phyloP scores from a whole-genome alignment of 1,139 yeast species.

The Pichia sp. region DNA sequence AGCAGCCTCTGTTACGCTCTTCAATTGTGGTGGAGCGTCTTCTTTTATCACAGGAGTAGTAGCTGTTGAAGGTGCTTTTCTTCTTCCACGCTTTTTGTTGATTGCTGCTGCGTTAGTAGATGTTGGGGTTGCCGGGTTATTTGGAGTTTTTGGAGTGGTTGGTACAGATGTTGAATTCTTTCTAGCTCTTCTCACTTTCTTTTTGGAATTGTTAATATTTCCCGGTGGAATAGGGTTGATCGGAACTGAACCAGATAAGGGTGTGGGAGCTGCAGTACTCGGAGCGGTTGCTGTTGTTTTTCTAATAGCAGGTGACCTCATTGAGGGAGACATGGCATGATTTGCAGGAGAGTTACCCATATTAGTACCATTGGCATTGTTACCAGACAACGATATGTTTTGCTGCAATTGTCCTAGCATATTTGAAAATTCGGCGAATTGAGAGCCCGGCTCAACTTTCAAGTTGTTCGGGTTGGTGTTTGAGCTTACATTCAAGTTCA shows the following conservation, averaged over 20 bases:
- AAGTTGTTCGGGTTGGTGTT: not conserved
- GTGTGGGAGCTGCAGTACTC: slow-evolving; percentile 22
- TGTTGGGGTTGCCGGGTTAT: slow-evolving; percentile 29
- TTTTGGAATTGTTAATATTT: slow-evolving; percentile 15
- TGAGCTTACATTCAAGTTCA: not conserved
- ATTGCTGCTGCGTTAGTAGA: slow-evolving; percentile 3
- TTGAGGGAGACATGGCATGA: slow-evolving; percentile 9
- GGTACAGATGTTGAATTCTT: slow-evolving; percentile 33
- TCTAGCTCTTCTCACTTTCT: slow-evolving; percentile 26
- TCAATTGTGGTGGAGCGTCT: slow-evolving; percentile 22
- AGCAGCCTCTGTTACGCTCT: slow-evolving; percentile 12
- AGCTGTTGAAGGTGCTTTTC: slow-evolving; percentile 20
- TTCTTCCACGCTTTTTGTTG: slow-evolving; percentile 24
- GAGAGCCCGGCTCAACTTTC: slow-evolving; percentile 17
- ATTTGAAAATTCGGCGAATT: slow-evolving; percentile 28
- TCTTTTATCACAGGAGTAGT: slow-evolving; percentile 28
- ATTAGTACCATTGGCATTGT: not conserved
- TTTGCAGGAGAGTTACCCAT: slow-evolving; percentile 7
- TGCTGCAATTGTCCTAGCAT: slow-evolving; percentile 23
- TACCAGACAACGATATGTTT: slow-evolving; percentile 1
- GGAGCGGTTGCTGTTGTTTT: slow-evolving; percentile 19
- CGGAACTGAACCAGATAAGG: slow-evolving; percentile 18
- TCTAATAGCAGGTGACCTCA: slow-evolving; percentile 19
- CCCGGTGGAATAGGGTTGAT: slow-evolving; percentile 18
- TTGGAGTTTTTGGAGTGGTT: slow-evolving; percentile 32